These are phyloP conservation scores for Beauveria caledonica DNA, from an alignment of 2,329 filamentous ascomycete species.

Conservation along the genomic window DNA sequence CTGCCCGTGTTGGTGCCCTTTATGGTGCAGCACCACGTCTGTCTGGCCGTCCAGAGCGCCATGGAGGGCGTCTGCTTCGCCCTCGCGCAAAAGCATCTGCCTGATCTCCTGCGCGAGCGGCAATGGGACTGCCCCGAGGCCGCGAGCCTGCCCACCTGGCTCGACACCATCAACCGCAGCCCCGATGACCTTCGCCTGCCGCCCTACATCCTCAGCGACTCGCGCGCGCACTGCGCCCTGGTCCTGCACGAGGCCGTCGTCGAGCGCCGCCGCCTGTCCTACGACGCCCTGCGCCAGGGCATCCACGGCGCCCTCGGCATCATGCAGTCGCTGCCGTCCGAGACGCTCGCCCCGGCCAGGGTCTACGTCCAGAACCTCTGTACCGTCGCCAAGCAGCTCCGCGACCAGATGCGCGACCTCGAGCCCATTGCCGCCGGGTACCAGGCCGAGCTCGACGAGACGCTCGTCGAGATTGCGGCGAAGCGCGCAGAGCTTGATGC, in stretches of 20 bases:
- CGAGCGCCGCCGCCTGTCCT: not conserved
- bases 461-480: not conserved
- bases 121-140: not conserved
- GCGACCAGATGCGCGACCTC: not conserved
- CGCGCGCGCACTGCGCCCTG: not conserved
- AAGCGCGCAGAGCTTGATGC: not conserved
- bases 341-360: not conserved
- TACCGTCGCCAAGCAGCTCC: not conserved
- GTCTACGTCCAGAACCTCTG: not conserved
- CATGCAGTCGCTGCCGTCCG: not conserved
- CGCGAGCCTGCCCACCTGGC: not conserved
- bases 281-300: not conserved
- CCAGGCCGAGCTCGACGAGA: not conserved
- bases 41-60: not conserved
- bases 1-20: not conserved
- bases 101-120: not conserved
- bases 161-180: not conserved
- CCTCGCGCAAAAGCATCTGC: not conserved
- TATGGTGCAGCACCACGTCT: not conserved
- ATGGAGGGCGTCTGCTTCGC: not conserved
- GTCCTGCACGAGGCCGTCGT: not conserved
- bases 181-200: not conserved
- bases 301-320: not conserved
- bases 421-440: not conserved
- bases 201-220: not conserved